Percentiles rank a stretch among this genome's conserved stretches.
Conservation (phyloP, 345 rosid genomes). For the Gossypium longicalyx region DNA sequence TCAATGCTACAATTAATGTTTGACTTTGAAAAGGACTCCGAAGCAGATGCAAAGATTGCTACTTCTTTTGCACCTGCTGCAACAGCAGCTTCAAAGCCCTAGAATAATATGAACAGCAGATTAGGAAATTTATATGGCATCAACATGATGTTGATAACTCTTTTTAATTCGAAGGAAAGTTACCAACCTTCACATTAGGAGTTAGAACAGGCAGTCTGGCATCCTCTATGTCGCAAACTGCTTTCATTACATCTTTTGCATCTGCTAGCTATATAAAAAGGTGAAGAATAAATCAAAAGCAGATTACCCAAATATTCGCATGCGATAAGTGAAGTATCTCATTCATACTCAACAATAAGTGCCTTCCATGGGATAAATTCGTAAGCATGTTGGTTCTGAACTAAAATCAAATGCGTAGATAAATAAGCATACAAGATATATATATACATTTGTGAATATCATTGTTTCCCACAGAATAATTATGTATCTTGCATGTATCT, state of each 20-base stretch:
- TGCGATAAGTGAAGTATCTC: not conserved
- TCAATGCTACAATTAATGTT: conserved; percentile 72
- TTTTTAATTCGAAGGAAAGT: not conserved
- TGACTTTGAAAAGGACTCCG: conserved; percentile 69
- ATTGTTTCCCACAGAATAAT: not conserved
- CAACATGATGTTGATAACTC: not conserved
- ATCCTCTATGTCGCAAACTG: conserved; percentile 37
- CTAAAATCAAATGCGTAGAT: not conserved
- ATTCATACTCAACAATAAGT: not conserved
- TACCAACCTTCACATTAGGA: conserved; percentile 63
- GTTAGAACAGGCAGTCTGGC: conserved; percentile 60
- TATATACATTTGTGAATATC: conserved; percentile 26
- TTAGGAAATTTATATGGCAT: conserved; percentile 12
- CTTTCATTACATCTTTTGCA: conserved; percentile 70
- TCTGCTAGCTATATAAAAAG: conserved; percentile 49
- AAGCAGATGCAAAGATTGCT: conserved; percentile 79
- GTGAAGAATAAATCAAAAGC: not conserved
- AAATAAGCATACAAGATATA: not conserved
- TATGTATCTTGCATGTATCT: not conserved
- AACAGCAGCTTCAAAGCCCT: conserved; percentile 75
- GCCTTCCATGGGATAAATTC: not conserved
- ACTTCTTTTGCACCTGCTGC: conserved; percentile 81
- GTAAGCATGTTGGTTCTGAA: not conserved
- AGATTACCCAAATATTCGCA: not conserved
- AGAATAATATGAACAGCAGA: conserved; percentile 15